Conservation (phyloP, 768 basidiomycete species). For the Tricholoma matsutake region DNA sequence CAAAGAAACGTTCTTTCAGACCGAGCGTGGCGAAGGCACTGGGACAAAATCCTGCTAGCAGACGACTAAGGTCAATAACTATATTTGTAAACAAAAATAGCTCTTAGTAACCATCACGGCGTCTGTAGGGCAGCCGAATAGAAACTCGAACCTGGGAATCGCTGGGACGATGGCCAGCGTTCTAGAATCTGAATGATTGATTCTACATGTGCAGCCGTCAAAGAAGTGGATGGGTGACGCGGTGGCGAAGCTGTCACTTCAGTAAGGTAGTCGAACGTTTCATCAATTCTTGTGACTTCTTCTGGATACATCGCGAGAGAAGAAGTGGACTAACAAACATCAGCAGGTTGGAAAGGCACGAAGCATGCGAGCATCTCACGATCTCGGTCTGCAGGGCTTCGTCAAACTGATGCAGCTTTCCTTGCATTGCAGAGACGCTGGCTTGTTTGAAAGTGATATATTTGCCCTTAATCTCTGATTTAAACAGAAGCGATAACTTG, state of each 20-base stretch:
- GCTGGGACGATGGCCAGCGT: constrained; percentile 70
- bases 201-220: constrained; percentile 53
- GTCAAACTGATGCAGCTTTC: constrained; percentile 75
- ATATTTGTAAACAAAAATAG: background rate
- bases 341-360: background rate
- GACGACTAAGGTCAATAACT: constrained; percentile 87
- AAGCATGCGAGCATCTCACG: constrained; percentile 38
- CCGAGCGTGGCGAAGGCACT: constrained; percentile 43
- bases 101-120: background rate
- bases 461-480: constrained; percentile 41
- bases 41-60: constrained; percentile 65
- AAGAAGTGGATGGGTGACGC: constrained; percentile 27
- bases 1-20: constrained; percentile 51
- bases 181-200: constrained; percentile 60
- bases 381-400: constrained; percentile 64
- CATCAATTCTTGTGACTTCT: constrained; percentile 56
- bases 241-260: constrained; percentile 40
- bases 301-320: constrained; percentile 68
- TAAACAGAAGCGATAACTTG: background rate
- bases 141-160: constrained; percentile 60
- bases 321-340: constrained; percentile 54
- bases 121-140: constrained; percentile 1
- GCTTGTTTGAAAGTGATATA: constrained; percentile 84
- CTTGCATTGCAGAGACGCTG: constrained; percentile 71
- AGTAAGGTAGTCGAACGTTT: constrained; percentile 58